Evolutionary conservation across 2,329 filamentous ascomycete species (phyloP).

Genomic region (Polytolypa hystricis): DNA sequence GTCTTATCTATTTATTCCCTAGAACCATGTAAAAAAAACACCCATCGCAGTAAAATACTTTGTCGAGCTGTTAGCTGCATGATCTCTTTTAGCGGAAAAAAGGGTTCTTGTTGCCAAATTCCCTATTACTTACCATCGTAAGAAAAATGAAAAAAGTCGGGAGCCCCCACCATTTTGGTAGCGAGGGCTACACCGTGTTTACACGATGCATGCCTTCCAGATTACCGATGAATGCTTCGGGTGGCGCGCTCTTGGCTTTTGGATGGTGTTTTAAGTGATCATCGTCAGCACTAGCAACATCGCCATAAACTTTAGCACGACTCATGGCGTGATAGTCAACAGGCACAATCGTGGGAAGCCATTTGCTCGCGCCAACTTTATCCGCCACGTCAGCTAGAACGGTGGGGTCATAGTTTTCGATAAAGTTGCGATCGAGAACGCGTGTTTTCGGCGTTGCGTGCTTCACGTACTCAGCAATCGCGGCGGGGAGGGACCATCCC

Average conservation of each 20-base stretch:
- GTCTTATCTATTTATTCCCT: no score
- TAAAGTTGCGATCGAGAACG: slow-evolving; percentile 21
- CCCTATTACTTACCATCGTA: no score
- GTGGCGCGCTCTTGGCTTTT: slow-evolving; percentile 6
- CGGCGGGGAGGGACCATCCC: slow-evolving; percentile 51
- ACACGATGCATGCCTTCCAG: slow-evolving; percentile 3
- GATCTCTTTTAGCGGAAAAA: no score
- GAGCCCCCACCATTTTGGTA: no score
- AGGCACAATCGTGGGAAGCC: slow-evolving; percentile 7
- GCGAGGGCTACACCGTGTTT: slow-evolving; percentile 3
- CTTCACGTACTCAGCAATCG: slow-evolving; percentile 61
- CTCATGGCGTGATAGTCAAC: not conserved
- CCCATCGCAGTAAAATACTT: no score
- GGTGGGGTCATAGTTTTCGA: slow-evolving; percentile 17
- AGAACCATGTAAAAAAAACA: no score
- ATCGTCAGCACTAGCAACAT: not conserved
- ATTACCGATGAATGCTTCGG: slow-evolving; percentile 1
- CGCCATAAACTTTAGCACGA: not conserved
- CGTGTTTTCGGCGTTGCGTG: slow-evolving; percentile 46
- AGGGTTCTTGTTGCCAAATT: no score
- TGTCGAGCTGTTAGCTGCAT: no score
- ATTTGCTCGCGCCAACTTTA: slow-evolving; percentile 12
- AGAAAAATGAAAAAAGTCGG: no score
- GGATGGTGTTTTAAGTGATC: slow-evolving; percentile 2
- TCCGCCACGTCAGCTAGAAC: slow-evolving; percentile 14